Percentiles rank a stretch among this genome's conserved stretches.
Evolutionary conservation across 1,284 basidiomycete genomes (phyloP).

Genomic region (Coniferiporia weirii): DNA sequence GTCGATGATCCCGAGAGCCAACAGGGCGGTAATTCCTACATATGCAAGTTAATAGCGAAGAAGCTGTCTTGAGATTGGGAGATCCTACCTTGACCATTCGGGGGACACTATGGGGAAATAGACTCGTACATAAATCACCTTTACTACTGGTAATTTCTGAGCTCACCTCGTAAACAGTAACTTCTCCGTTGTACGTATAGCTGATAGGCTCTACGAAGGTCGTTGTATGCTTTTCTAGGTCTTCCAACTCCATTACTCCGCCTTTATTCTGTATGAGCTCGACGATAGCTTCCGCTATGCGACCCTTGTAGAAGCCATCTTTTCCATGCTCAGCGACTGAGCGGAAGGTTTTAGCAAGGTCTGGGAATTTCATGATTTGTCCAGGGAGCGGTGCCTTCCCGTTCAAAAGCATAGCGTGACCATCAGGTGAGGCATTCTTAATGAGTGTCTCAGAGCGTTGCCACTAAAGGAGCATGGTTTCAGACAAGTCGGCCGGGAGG

Average conservation of each 20-base stretch:
- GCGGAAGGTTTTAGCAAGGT: constrained; percentile 81
- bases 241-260: constrained; percentile 86
- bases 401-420: constrained; percentile 79
- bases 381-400: constrained; percentile 76
- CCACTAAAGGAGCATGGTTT: constrained; percentile 48
- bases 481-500: no score
- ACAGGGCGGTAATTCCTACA: constrained; percentile 78
- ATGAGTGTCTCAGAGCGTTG: constrained; percentile 69
- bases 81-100: constrained; percentile 80
- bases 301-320: constrained; percentile 89
- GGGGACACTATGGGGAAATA: constrained; percentile 64
- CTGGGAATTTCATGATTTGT: constrained; percentile 73
- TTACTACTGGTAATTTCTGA: constrained; percentile 10
- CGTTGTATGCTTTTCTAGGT: constrained; percentile 77
- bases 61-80: neutral
- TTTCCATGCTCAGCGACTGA: constrained; percentile 77
- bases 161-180: constrained; percentile 79
- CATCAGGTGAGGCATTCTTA: constrained; percentile 78
- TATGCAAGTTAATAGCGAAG: neutral
- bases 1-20: constrained; percentile 91
- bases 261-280: constrained; percentile 79
- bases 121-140: neutral
- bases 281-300: constrained; percentile 86
- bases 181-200: constrained; percentile 80
- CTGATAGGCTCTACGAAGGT: constrained; percentile 85